These are phyloP conservation scores for Cicer chorassanicum DNA, from an alignment of 306 rosid species.

Conservation along the genomic window DNA sequence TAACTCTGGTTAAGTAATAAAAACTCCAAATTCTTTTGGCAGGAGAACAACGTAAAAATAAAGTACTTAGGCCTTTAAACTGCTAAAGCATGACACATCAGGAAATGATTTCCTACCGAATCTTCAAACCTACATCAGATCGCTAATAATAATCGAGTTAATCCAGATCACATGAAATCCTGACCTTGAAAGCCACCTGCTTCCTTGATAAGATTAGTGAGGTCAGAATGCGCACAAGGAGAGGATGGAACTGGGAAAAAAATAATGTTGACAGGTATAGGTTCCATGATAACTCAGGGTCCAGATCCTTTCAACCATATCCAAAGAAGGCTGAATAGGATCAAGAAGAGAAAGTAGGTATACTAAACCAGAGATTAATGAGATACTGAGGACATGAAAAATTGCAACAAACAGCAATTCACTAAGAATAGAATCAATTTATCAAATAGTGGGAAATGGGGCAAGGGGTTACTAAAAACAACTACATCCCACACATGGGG, in stretches of 20 bases:
- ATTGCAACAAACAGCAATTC: too few relatives aligned
- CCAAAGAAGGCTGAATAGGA: too few relatives aligned
- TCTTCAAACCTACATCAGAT: background rate
- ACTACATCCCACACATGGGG: too few relatives aligned
- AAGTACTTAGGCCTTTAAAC: background rate
- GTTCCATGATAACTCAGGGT: too few relatives aligned
- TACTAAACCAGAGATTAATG: too few relatives aligned
- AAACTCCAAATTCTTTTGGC: background rate
- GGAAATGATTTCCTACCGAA: background rate
- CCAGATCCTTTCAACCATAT: too few relatives aligned
- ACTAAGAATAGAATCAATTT: too few relatives aligned
- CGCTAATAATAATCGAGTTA: background rate
- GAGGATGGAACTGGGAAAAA: background rate
- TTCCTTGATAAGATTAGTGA: background rate
- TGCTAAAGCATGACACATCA: background rate
- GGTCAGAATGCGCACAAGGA: background rate
- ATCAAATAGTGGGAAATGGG: too few relatives aligned
- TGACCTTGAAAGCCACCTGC: background rate
- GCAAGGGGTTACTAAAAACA: too few relatives aligned
- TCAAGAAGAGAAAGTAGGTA: too few relatives aligned
- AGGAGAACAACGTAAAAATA: background rate
- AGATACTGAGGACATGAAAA: too few relatives aligned
- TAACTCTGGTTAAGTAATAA: background rate
- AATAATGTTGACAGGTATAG: too few relatives aligned
- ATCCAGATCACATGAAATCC: background rate